Evolutionary conservation across 176 grass and related monocot species (phyloP).

Genomic region (Aegilops longissima): DNA sequence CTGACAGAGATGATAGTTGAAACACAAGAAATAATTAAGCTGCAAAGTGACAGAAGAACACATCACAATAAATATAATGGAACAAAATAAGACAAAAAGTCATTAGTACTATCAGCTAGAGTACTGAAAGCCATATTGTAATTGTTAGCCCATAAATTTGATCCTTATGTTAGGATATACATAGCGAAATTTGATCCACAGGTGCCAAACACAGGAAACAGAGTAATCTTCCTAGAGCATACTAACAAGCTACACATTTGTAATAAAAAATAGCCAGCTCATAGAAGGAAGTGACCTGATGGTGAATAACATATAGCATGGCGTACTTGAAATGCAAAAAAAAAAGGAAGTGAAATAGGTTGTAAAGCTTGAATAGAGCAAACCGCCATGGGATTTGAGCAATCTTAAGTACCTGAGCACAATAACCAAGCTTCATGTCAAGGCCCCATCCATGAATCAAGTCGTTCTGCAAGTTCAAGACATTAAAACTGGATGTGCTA

Average conservation of each 20-base stretch:
- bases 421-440: conserved; percentile 98
- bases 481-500: neutral
- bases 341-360: neutral
- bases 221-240: neutral
- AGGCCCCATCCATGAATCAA: conserved; percentile 98
- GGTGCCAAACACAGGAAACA: neutral
- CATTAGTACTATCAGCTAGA: neutral
- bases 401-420: conserved; percentile 72
- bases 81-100: neutral
- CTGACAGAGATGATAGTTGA: neutral
- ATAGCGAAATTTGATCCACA: neutral
- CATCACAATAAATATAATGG: neutral
- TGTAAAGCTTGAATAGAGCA: neutral
- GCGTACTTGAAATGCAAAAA: neutral
- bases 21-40: neutral
- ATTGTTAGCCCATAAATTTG: neutral
- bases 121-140: neutral
- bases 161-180: neutral
- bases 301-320: neutral
- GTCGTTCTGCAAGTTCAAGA: conserved; percentile 62
- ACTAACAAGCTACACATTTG: neutral
- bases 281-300: neutral
- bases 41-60: neutral
- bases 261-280: neutral
- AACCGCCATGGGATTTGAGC: neutral